A percentile compares a stretch with the other conserved stretches of the same genome.
Conservation (phyloP, 768 basidiomycete species). For the Mycena polygramma region DNA sequence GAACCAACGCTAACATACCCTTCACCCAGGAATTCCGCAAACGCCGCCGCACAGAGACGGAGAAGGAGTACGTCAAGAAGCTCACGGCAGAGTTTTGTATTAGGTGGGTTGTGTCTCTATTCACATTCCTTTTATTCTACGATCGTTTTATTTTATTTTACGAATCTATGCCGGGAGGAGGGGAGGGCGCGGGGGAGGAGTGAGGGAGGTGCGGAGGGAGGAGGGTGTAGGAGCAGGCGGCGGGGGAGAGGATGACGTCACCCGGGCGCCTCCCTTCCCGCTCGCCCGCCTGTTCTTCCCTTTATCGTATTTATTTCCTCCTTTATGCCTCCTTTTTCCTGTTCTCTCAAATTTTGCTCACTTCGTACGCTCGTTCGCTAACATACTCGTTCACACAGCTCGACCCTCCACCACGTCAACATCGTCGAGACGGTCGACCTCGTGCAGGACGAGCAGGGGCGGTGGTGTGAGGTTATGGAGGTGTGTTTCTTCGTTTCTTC, state of each 20-base stretch:
- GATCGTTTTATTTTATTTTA: too few species aligned
- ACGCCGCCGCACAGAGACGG: conserved; percentile 96
- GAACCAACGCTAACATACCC: conserved; percentile 3
- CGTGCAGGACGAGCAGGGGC: conserved; percentile 95
- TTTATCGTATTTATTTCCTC: not conserved
- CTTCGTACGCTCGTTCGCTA: too few species aligned
- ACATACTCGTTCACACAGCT: conserved; percentile 65
- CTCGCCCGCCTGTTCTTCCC: not conserved
- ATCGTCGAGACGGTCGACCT: conserved; percentile 99
- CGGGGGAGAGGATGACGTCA: too few species aligned
- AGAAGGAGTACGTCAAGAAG: conserved; percentile 99
- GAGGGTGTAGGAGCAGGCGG: too few species aligned
- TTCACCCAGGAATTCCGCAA: conserved; percentile 96
- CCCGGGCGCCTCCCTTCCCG: too few species aligned
- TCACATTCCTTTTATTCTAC: not conserved
- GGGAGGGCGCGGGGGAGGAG: too few species aligned
- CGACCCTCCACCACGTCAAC: conserved; percentile 93
- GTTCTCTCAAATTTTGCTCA: too few species aligned
- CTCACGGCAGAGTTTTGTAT: conserved; percentile 99
- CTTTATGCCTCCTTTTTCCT: too few species aligned
- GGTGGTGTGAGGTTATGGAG: conserved; percentile 99
- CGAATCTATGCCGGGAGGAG: too few species aligned
- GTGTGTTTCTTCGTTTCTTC: conserved; percentile 12
- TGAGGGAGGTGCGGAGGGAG: too few species aligned
- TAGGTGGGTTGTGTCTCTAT: not conserved